Base-by-base conservation (phyloP, 345 rosid species). In the Corymbia maculata region DNA sequence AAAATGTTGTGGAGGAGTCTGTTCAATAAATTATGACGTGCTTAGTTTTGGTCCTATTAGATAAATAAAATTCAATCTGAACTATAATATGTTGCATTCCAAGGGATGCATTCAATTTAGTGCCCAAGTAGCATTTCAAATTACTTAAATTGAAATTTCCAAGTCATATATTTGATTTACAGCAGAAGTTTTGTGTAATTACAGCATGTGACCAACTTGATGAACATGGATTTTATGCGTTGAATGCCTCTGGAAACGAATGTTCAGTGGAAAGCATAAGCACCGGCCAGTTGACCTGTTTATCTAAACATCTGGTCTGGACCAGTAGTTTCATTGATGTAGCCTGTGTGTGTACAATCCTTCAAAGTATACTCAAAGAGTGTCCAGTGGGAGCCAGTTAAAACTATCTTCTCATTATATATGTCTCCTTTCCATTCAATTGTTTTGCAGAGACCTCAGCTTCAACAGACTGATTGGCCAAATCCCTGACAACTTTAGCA, bases 391-490 rank as follows among this genome's bases (percentile, higher is more conserved):
- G 12, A 50, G 13, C 15, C 61, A 4, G 22, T 51, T 9, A 85
- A 1, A 47, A 50, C 2, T 6, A 52, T 52, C 57, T 51, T 4
- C 42, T n/a, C 13, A 85, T 30, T n/a, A 50, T 85, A 16, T 44
- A n/a, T 13, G 2, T 70, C 44, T 61, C 80, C 16, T 47, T 87
- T 59, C 51, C 66, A 9, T 13, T 79, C 0, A 45, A 85, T 45
- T 66, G 14, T 66, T 68, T 52, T 75, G 85, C 91, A 93, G 95
- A 87, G 95, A 93, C 79, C 90, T 93, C 87, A 92, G 94, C 90
- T 92, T 92, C 88, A 93, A 93, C 90, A 90, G 90, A 87, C 61
- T 93, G 42, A 92, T 75, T 79, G 95, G 94, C 47, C 45, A 14
- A 59, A 89, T 92, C 82, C 93, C 93, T 14, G 9, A 3, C 75